phyloP scores from a whole-genome alignment of 202 grass and related monocot genomes.

The Elaeis oleifera region DNA sequence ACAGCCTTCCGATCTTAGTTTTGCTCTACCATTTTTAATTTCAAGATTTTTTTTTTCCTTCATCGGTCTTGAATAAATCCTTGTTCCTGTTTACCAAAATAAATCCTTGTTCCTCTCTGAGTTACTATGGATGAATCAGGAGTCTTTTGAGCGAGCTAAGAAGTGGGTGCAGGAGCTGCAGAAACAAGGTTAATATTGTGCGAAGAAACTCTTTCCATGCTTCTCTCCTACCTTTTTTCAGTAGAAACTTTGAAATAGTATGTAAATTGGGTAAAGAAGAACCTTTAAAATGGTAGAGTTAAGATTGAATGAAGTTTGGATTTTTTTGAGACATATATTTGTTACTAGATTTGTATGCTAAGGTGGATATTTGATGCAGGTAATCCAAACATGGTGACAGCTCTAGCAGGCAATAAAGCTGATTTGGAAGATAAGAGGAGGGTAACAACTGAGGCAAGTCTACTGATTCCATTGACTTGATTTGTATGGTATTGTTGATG shows the following conservation, averaged over 20 bases:
- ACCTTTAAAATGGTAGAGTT: no score
- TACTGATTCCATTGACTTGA: no score
- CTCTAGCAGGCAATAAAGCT: slow-evolving; percentile 63
- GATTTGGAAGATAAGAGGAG: slow-evolving; percentile 54
- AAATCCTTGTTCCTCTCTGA: no score
- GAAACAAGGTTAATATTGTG: slow-evolving; percentile 37
- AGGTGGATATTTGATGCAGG: slow-evolving; percentile 18
- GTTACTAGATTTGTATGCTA: no score
- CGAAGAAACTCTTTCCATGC: neutral
- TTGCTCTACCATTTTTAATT: no score
- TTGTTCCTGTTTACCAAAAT: no score
- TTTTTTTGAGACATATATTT: no score
- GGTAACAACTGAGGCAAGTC: slow-evolving; percentile 45
- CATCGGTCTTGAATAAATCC: no score
- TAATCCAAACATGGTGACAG: slow-evolving; percentile 59
- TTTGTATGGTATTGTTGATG: no score
- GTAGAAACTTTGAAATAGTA: no score
- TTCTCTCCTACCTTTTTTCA: neutral
- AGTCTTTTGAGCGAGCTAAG: slow-evolving; percentile 51
- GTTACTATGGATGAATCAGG: slow-evolving; percentile 20
- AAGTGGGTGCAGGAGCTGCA: slow-evolving; percentile 69
- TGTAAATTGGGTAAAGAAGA: no score
- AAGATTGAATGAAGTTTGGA: neutral
- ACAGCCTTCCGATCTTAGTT: no score
- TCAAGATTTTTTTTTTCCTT: neutral